A percentile compares a stretch with the other conserved stretches of the same genome.
Conservation (phyloP, 345 rosid species). For the Gossypium longicalyx region DNA sequence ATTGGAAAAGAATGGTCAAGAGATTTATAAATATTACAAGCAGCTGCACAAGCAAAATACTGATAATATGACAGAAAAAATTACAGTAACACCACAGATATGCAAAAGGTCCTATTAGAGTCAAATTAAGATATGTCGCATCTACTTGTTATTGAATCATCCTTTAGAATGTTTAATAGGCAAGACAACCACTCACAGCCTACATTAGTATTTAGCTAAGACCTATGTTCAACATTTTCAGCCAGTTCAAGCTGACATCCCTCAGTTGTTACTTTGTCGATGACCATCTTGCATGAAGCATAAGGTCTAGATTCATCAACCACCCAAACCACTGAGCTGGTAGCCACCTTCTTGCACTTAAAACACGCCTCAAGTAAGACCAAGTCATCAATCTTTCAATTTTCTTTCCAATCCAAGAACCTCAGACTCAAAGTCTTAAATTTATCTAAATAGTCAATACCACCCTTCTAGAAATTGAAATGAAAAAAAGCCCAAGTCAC, state of each 20-base stretch:
- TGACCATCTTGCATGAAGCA: not conserved
- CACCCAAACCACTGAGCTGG: not conserved
- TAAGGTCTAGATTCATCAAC: not conserved
- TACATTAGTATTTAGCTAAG: not conserved
- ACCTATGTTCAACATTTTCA: not conserved
- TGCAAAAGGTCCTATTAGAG: not conserved
- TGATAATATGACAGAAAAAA: not conserved
- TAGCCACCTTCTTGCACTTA: not conserved
- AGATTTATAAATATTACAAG: not conserved
- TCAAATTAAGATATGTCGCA: not conserved
- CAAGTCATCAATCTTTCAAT: not conserved
- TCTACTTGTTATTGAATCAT: not conserved
- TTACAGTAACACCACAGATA: not conserved
- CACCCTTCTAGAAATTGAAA: not conserved
- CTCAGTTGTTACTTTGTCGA: not conserved
- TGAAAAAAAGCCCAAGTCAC: not conserved
- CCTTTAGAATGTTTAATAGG: not conserved
- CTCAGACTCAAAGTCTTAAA: not conserved
- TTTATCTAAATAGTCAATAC: not conserved
- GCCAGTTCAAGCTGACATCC: not conserved
- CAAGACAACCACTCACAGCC: not conserved
- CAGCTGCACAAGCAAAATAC: constrained; percentile 2
- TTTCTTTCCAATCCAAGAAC: not conserved
- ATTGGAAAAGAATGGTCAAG: not conserved
- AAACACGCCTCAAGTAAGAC: not conserved